A percentile compares a stretch with the other conserved stretches of the same genome.
phyloP scores from a whole-genome alignment of 805 yeast species.

The Candida silvatica region DNA sequence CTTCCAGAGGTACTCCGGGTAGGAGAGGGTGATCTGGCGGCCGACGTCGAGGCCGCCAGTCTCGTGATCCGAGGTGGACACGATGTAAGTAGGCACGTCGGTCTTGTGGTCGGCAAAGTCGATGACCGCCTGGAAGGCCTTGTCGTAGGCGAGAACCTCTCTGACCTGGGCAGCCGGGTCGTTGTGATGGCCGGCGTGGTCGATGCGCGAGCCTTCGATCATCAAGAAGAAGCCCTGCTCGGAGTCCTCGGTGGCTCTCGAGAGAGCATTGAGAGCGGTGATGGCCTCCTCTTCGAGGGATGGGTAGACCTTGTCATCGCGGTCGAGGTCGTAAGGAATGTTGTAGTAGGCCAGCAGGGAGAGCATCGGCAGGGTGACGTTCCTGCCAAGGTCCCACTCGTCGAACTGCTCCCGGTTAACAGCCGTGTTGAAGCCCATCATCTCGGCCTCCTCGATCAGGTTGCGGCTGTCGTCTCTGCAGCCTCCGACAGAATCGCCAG shows the following conservation, averaged over 20 bases:
- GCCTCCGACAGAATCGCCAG: slow-evolving; percentile 41
- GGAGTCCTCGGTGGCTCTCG: slow-evolving; percentile 57
- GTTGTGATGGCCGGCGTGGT: slow-evolving; percentile 91
- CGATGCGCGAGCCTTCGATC: slow-evolving; percentile 90
- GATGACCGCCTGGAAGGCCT: slow-evolving; percentile 66
- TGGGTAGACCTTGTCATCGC: slow-evolving; percentile 54
- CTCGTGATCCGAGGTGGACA: slow-evolving; percentile 90
- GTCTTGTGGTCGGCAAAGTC: slow-evolving; percentile 60
- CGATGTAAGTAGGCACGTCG: slow-evolving; percentile 67
- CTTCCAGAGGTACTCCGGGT: slow-evolving; percentile 85
- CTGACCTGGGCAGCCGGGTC: slow-evolving; percentile 93
- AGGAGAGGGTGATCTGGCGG: slow-evolving; percentile 55
- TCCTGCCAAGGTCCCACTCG: slow-evolving; percentile 42
- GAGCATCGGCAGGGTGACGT: slow-evolving; percentile 67
- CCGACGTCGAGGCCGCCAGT: slow-evolving; percentile 93
- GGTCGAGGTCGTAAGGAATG: slow-evolving; percentile 80
- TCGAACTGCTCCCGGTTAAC: slow-evolving; percentile 56
- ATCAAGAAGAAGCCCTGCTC: slow-evolving; percentile 81
- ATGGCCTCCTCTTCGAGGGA: slow-evolving; percentile 71
- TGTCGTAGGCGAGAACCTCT: slow-evolving; percentile 83
- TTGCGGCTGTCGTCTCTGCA: slow-evolving; percentile 67
- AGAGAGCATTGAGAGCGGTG: slow-evolving; percentile 64
- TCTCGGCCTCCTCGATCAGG: slow-evolving; percentile 54
- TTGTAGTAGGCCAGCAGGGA: slow-evolving; percentile 70
- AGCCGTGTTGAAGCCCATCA: slow-evolving; percentile 56